Evolutionary conservation across 306 rosid genomes (phyloP), one percentile per base, ranked within the genome.

Genomic region (Quillaja saponaria): DNA sequence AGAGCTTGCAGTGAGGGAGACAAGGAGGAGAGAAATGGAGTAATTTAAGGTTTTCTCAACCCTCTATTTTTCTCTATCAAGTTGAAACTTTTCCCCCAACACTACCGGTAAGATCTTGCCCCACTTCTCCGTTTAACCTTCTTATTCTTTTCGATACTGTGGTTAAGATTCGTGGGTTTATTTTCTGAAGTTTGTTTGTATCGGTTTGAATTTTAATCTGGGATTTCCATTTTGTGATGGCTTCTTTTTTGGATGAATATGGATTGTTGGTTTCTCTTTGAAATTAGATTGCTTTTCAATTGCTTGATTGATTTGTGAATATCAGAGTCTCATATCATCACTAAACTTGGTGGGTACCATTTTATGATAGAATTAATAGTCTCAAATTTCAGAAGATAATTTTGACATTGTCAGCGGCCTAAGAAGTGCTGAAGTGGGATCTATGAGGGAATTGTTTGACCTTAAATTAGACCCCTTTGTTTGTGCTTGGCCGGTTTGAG

Each of bases 51-150:
- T 61, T 35, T 54, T 16, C 21, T 53, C 19, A 20, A 35, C 49
- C 54, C 34, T 46, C 50, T 41, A 3, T 31, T 20, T 28, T 13
- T 2, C 59, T 64, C 33, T 38, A 60, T 48, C 37, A 9, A 55
- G 44, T 19, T 13, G 7, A 53, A 13, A 38, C 38, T 39, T 55
- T 11, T 25, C 25, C 49, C 50, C 57, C 50, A 44, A 38, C n/a
- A 9, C 54, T 9, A 48, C 11, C 28, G 51, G 78, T 77, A 61
- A 55, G 61, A 49, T 49, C 37, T 20, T 35, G 28, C 3, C 10
- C 25, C 39, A 3, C 28, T 20, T 47, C 59, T 60, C 42, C 28
- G 1, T 46, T 10, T 5, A 17, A 18, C 12, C 48, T 37, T 38
- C 19, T 37, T 57, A 6, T 57, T 21, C n/a, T 17, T 34, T 1